Evolutionary conservation across 192 early-diverging fungal species (phyloP), one percentile per base, ranked within the genome.

Genomic region (Rhizophagus clarus): DNA sequence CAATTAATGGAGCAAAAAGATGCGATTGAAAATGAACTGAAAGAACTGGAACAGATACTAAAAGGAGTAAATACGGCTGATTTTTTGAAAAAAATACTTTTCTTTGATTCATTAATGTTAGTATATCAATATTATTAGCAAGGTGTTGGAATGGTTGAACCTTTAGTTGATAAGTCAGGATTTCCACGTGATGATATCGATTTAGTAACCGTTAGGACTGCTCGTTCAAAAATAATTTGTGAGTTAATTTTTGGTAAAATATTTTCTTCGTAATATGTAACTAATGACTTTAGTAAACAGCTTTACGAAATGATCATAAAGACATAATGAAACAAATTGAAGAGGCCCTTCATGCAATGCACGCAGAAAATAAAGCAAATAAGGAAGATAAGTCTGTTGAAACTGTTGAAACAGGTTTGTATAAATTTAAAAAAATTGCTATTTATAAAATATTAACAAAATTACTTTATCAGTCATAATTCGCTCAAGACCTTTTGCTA

Each of bases 151-250:
- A 90, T 88, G 88, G 64, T 74, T 2, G 83, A 87, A 28, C 82
- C 81, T 15, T 76, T 90, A 45, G 72, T 88, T 4, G 89, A 89
- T 66, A 71, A 79, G 14, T 49, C 76, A 71, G 88, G 89, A 6
- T 90, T 87, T 80, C 88, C 89, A 4, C 82, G 89, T 8, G 83
- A 82, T 66, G 89, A 90, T 81, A 68, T 90, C 24, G 88, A 90
- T 67, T 79, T 90, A 3, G 87, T 87, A 17, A 79, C 86, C 10
- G 86, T 85, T 14, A 80, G 87, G 28, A 87, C 84, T 1, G 82
- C 84, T 4, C 83, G 89, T 8, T 81, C 82, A 26, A 77, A 42
- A 71, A 84, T 84, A 29, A 78, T 81, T 37, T 79, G 79, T 82
- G 80, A 63, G 76, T 79, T 4, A 32, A 29, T 8, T 17, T 40